These are phyloP conservation scores for Candida peoriensis DNA, from an alignment of 805 yeast species.

Conservation along the genomic window DNA sequence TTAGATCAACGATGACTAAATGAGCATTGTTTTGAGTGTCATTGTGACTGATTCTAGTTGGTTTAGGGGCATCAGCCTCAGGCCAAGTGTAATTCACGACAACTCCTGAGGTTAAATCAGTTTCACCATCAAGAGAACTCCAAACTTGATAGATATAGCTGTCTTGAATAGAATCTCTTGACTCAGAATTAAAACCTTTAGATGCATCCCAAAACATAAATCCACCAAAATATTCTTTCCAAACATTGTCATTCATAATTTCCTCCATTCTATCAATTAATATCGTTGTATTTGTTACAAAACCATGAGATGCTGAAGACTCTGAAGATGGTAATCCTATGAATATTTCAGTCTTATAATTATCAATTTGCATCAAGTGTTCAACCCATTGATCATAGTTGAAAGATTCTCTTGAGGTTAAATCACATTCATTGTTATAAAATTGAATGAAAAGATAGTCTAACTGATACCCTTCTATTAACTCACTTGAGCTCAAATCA, in stretches of 20 bases:
- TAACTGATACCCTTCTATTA: constrained; percentile 45
- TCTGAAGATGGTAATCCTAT: constrained; percentile 58
- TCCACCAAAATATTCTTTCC: constrained; percentile 63
- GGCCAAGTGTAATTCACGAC: too few species aligned
- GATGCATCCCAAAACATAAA: constrained; percentile 91
- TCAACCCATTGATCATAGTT: constrained; percentile 48
- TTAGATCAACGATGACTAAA: too few species aligned
- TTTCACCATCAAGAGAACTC: constrained; percentile 12
- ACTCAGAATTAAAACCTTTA: constrained; percentile 47
- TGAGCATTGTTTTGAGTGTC: too few species aligned
- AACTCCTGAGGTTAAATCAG: neutral
- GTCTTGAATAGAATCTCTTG: constrained; percentile 26
- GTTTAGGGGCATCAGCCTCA: too few species aligned
- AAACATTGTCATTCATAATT: constrained; percentile 5
- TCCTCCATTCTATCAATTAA: constrained; percentile 25
- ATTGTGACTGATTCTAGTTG: too few species aligned
- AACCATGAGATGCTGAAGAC: constrained; percentile 53
- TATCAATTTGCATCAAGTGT: constrained; percentile 11
- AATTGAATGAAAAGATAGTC: constrained; percentile 73
- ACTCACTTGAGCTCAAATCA: constrained; percentile 47
- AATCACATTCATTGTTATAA: constrained; percentile 61
- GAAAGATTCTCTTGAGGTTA: constrained; percentile 34
- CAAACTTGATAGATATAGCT: constrained; percentile 21
- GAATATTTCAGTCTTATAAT: constrained; percentile 47
- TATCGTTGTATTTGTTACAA: constrained; percentile 35